Percentiles rank a stretch among this genome's conserved stretches.
These are phyloP conservation scores for Ophiostoma tasmaniense DNA, from an alignment of 2,329 filamentous ascomycete species.

Conservation along the genomic window DNA sequence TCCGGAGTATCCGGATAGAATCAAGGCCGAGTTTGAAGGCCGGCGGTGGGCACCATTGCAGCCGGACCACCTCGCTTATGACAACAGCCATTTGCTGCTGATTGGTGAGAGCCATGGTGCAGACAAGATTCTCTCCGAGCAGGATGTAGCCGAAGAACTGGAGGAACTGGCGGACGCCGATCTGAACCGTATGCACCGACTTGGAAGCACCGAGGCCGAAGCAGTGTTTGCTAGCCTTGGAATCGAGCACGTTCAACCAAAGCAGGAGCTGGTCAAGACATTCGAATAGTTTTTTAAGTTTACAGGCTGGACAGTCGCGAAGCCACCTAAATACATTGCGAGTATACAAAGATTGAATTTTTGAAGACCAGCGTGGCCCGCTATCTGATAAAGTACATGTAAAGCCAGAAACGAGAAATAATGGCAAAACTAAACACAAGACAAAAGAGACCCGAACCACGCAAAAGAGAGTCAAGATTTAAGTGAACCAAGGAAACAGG, in stretches of 20 bases:
- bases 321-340: neutral
- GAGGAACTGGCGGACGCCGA: slow-evolving; percentile 71
- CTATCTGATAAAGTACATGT: neutral
- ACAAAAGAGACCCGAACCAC: neutral
- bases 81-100: slow-evolving; percentile 67
- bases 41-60: slow-evolving; percentile 67
- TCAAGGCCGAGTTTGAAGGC: slow-evolving; percentile 45
- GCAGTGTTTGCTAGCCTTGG: slow-evolving; percentile 42
- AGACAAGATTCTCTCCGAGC: slow-evolving; percentile 50
- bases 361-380: neutral
- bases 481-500: neutral
- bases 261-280: slow-evolving; percentile 7
- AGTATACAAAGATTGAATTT: neutral
- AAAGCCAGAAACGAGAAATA: neutral
- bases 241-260: slow-evolving; percentile 17
- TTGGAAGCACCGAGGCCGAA: slow-evolving; percentile 39
- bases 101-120: slow-evolving; percentile 61
- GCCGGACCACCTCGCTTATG: slow-evolving; percentile 66
- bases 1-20: slow-evolving; percentile 56
- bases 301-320: neutral
- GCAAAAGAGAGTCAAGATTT: neutral
- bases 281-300: slow-evolving; percentile 12
- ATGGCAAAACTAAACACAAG: neutral
- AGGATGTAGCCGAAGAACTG: slow-evolving; percentile 39
- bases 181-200: slow-evolving; percentile 50